Evolutionary conservation across 2,329 filamentous ascomycete species (phyloP).

Genomic region (Penicillium sp.): DNA sequence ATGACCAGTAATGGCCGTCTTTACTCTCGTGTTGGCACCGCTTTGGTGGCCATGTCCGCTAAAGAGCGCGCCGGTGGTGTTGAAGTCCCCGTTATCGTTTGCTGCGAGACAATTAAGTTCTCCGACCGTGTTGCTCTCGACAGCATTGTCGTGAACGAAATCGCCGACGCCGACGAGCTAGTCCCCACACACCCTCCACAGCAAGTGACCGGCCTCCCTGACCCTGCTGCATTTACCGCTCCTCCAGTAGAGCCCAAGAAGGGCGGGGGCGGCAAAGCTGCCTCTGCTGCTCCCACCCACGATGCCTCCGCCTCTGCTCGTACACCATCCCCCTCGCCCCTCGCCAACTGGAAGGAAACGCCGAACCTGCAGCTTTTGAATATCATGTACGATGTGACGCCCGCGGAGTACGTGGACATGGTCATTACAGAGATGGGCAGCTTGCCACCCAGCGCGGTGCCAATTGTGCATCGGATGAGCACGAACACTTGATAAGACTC

Average conservation of each 20-base stretch:
- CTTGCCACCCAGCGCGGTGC: constrained; percentile 83
- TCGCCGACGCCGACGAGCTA: constrained; percentile 74
- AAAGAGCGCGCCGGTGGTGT: constrained; percentile 60
- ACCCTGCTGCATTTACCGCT: constrained; percentile 27
- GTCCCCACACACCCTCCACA: constrained; percentile 35
- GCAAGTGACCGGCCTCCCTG: constrained; percentile 38
- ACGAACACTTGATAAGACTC: constrained; percentile 39
- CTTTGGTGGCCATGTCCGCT: constrained; percentile 82
- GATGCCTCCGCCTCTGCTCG: constrained; percentile 30
- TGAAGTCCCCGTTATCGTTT: constrained; percentile 80
- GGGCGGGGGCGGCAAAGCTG: constrained; percentile 34
- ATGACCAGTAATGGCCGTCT: constrained; percentile 95
- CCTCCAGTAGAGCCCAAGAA: constrained; percentile 34
- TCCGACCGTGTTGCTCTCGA: constrained; percentile 87
- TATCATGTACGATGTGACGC: constrained; percentile 91
- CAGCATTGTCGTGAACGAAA: constrained; percentile 92
- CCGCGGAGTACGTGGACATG: constrained; percentile 81
- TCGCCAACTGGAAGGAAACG: constrained; percentile 62
- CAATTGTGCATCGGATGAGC: constrained; percentile 69
- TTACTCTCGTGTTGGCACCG: constrained; percentile 85
- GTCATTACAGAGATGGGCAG: constrained; percentile 91
- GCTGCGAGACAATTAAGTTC: constrained; percentile 96
- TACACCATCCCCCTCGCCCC: constrained; percentile 35
- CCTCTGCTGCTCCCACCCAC: constrained; percentile 25
- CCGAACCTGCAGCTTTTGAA: constrained; percentile 67